A percentile compares a stretch with the other conserved stretches of the same genome.
These are phyloP conservation scores for Leishmania mexicana DNA, from an alignment of 208 protist genomes.

Conservation along the genomic window DNA sequence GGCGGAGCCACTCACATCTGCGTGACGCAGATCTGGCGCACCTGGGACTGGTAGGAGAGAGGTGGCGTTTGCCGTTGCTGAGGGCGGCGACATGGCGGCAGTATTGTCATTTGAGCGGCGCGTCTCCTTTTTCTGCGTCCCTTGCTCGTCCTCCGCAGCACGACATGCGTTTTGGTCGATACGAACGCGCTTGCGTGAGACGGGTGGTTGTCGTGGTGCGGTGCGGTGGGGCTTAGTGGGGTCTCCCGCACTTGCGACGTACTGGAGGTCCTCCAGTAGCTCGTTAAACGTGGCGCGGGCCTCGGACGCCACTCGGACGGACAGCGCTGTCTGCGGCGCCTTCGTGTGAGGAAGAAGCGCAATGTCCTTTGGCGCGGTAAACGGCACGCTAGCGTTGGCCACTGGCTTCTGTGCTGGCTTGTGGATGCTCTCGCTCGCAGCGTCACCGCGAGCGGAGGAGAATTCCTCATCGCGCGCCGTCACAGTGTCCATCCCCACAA, in stretches of 20 bases:
- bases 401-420: background rate
- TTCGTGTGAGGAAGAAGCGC: background rate
- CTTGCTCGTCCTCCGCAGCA: background rate
- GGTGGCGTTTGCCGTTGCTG: background rate
- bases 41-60: background rate
- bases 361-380: background rate
- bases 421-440: background rate
- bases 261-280: constrained; percentile 24
- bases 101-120: no score
- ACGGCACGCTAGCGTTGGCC: background rate
- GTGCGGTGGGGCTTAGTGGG: no score
- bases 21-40: background rate
- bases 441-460: background rate
- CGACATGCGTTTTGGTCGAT: background rate
- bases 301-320: constrained; percentile 14
- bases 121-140: background rate
- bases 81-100: background rate
- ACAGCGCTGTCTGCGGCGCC: background rate
- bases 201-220: background rate
- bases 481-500: constrained; percentile 26
- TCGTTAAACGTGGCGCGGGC: constrained; percentile 22
- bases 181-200: constrained; percentile 6
- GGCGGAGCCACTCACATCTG: background rate
- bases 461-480: background rate
- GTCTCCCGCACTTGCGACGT: constrained; percentile 12